Conservation (phyloP, 192 early-diverging fungal genomes). For the Podila clonocystis region DNA sequence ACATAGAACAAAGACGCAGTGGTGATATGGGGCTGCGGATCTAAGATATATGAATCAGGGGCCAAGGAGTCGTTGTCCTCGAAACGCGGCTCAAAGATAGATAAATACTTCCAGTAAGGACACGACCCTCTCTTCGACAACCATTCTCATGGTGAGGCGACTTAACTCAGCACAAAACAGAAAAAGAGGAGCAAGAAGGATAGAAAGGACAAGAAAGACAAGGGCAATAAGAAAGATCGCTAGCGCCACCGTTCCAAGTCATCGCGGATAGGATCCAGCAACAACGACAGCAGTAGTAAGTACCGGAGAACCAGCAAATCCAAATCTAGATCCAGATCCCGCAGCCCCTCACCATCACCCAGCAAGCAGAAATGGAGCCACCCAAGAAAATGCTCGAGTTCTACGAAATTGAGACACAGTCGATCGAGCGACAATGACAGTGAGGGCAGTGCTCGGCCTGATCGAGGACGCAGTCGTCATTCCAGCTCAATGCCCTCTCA, state of each 20-base stretch:
- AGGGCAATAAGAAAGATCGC: constrained; percentile 15
- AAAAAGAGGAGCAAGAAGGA: constrained; percentile 29
- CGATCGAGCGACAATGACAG: background rate
- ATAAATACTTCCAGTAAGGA: constrained; percentile 62
- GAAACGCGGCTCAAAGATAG: constrained; percentile 60
- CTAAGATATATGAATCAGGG: constrained; percentile 5
- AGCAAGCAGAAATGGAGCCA: background rate
- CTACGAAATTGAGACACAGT: too few species aligned
- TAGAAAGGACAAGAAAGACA: constrained; percentile 22
- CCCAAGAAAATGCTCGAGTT: background rate
- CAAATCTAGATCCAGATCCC: background rate
- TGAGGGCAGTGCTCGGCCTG: background rate
- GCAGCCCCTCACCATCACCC: background rate
- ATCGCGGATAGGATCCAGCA: background rate
- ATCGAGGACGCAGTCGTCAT: background rate
- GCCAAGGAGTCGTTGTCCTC: constrained; percentile 3
- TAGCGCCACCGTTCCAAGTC: background rate
- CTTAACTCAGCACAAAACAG: constrained; percentile 11
- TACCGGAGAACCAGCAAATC: constrained; percentile 4
- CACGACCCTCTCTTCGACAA: constrained; percentile 60
- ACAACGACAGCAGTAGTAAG: background rate
- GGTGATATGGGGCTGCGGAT: constrained; percentile 15
- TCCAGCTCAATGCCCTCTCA: too few species aligned
- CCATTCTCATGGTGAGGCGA: constrained; percentile 27
- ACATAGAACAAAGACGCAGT: background rate